A percentile compares a stretch with the other conserved stretches of the same genome.
These are phyloP conservation scores for Rickenella mellea DNA, from an alignment of 768 basidiomycete species.

Conservation along the genomic window DNA sequence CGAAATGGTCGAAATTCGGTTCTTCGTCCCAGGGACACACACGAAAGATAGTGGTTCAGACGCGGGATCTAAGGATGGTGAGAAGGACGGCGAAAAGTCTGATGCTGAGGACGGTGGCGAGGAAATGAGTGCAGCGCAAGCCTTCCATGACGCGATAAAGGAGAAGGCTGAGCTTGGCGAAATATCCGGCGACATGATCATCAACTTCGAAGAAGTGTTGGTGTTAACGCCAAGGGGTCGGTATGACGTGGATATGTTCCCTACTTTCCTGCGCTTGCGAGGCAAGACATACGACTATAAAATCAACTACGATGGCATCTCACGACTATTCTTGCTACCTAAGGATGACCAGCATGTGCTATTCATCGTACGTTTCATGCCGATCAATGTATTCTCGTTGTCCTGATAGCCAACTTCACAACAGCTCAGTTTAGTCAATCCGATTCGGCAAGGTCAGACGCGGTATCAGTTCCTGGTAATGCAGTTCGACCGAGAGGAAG, in stretches of 20 bases:
- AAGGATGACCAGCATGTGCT: slow-evolving; percentile 95
- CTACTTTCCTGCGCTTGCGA: slow-evolving; percentile 86
- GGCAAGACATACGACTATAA: slow-evolving; percentile 99
- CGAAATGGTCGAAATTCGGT: slow-evolving; percentile 92
- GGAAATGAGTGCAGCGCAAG: slow-evolving; percentile 86
- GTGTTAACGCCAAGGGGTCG: slow-evolving; percentile 94
- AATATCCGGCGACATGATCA: slow-evolving; percentile 82
- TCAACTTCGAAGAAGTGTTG: slow-evolving; percentile 91
- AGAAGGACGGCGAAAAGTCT: slow-evolving; percentile 31
- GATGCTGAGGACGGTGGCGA: slow-evolving; percentile 69
- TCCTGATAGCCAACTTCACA: not conserved
- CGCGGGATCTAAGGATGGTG: slow-evolving; percentile 45
- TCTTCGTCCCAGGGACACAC: slow-evolving; percentile 84
- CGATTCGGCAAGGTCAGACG: slow-evolving; percentile 96
- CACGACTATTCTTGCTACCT: slow-evolving; percentile 83
- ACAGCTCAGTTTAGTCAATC: slow-evolving; percentile 83
- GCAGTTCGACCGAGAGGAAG: slow-evolving; percentile 96
- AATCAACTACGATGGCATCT: slow-evolving; percentile 82
- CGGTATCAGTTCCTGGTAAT: slow-evolving; percentile 96
- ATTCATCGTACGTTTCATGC: slow-evolving; percentile 66
- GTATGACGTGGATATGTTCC: slow-evolving; percentile 98
- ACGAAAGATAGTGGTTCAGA: slow-evolving; percentile 55
- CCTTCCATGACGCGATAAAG: slow-evolving; percentile 93
- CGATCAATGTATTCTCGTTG: not conserved
- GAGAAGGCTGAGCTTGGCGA: slow-evolving; percentile 93